Evolutionary conservation across 148 eudicot species (phyloP).

Genomic region (Oxyria digyna): DNA sequence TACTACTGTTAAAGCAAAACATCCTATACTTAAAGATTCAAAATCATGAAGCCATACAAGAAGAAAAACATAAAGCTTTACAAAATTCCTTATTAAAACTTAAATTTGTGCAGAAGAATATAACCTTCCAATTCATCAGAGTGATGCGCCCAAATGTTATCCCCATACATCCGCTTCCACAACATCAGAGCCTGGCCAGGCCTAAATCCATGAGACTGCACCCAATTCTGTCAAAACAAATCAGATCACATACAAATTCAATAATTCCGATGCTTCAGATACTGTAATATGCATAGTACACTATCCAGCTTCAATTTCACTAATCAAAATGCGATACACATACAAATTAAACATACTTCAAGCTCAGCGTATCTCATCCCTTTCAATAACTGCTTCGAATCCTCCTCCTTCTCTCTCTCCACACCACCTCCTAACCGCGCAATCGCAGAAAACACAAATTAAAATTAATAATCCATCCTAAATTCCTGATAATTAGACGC

Average conservation of each 20-base stretch:
- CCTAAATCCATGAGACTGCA: conserved; percentile 69
- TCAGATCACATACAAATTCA: conserved; percentile 8
- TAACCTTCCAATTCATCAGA: conserved; percentile 85
- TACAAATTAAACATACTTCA: conserved; percentile 30
- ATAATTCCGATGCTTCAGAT: neutral
- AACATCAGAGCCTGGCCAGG: conserved; percentile 93
- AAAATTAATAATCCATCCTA: too few species aligned
- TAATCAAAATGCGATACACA: neutral
- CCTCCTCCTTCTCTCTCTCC: conserved; percentile 9
- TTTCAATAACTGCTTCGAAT: conserved; percentile 40
- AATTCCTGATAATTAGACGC: neutral
- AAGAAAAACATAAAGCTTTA: too few species aligned
- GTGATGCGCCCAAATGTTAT: conserved; percentile 74
- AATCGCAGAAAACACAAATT: neutral
- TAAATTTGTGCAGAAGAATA: neutral
- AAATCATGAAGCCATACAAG: neutral
- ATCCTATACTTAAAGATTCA: neutral
- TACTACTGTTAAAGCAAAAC: neutral
- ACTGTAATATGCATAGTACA: neutral
- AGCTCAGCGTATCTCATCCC: conserved; percentile 70
- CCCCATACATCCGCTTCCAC: conserved; percentile 85
- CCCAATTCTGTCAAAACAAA: conserved; percentile 63
- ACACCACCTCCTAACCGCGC: conserved; percentile 20
- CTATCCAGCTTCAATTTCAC: neutral
- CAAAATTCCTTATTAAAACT: neutral